Evolutionary conservation across 2,329 filamentous ascomycete genomes (phyloP).

Genomic region (Sodiomyces alkalinus): DNA sequence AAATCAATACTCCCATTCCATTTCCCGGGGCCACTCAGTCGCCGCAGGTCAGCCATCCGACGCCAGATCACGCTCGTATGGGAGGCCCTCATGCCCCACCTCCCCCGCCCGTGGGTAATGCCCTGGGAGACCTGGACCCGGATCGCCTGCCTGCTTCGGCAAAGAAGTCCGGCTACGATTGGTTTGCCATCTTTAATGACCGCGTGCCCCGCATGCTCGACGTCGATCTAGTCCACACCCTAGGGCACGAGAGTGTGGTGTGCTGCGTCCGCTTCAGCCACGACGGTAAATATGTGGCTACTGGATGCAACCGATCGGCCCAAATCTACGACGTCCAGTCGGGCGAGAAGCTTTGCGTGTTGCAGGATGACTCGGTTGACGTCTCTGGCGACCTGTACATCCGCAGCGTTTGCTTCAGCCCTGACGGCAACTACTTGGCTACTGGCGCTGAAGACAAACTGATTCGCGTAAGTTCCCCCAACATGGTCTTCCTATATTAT

Average conservation of each 20-base stretch:
- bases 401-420: constrained; percentile 95
- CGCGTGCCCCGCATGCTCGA: constrained; percentile 78
- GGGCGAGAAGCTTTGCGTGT: constrained; percentile 74
- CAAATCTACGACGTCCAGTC: constrained; percentile 91
- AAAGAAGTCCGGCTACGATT: constrained; percentile 82
- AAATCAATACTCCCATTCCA: constrained; percentile 76
- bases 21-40: constrained; percentile 74
- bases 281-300: constrained; percentile 90
- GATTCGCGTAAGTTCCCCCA: constrained; percentile 68
- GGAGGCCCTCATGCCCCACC: constrained; percentile 21
- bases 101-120: constrained; percentile 37
- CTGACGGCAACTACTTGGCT: constrained; percentile 82
- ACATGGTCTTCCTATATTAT: too few species aligned
- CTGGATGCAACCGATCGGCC: constrained; percentile 96
- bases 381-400: constrained; percentile 91
- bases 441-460: constrained; percentile 97
- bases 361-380: constrained; percentile 80
- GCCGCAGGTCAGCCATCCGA: constrained; percentile 76
- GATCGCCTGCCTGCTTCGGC: constrained; percentile 72
- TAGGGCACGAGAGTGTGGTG: constrained; percentile 89
- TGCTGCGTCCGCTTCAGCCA: constrained; percentile 96
- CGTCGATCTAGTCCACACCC: constrained; percentile 84
- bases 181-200: constrained; percentile 96
- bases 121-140: constrained; percentile 73
- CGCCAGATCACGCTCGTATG: constrained; percentile 48